Evolutionary conservation across 2,329 filamentous ascomycete species (phyloP), one percentile per base, ranked within the genome.

Genomic region (Colletotrichum sp.): DNA sequence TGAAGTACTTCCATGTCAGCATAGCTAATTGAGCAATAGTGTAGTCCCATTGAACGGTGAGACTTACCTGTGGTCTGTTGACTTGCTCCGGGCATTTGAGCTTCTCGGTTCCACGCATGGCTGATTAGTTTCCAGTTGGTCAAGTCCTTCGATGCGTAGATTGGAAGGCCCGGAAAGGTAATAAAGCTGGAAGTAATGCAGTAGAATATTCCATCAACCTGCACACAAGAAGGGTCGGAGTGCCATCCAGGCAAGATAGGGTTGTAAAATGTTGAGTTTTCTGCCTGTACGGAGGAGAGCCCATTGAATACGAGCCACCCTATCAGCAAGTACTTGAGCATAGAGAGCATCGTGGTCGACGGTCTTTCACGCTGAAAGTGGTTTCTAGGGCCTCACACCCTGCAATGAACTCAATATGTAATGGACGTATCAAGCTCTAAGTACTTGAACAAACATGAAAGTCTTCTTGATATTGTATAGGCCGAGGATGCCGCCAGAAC

Each of bases 11-110:
- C 9, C 9, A 21, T 52, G n/a, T 52, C 44, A 52, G 0, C 0
- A 21, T 7, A 13, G 6, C n/a, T 21, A 2, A 13, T 12, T 52
- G 44, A 21, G 1, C 2, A 52, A 21, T 0, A 49, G 3, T 49
- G 1, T 13, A 49, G n/a, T 6, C 10, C 3, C n/a, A 52, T 13
- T 0, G 0, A 4, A 21, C 6, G 6, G 44, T 4, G 10, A 49
- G 6, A 4, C 44, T 4, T 13, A 52, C n/a, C 44, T 1, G 3
- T 21, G 0, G 44, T 52, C n/a, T 52, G 44, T 52, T 21, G 44
- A 21, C n/a, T 21, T 52, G 10, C 10, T 0, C 55, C 55, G 8
- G 24, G 24, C 13, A 59, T 28, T 28, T 59, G 24, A 6, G 8
- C 8, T 18, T 59, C 55, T 4, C 55, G 55, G 16, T 59, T 24